Conservation (phyloP, 768 basidiomycete species). For the Lactarius hatsudake region DNA sequence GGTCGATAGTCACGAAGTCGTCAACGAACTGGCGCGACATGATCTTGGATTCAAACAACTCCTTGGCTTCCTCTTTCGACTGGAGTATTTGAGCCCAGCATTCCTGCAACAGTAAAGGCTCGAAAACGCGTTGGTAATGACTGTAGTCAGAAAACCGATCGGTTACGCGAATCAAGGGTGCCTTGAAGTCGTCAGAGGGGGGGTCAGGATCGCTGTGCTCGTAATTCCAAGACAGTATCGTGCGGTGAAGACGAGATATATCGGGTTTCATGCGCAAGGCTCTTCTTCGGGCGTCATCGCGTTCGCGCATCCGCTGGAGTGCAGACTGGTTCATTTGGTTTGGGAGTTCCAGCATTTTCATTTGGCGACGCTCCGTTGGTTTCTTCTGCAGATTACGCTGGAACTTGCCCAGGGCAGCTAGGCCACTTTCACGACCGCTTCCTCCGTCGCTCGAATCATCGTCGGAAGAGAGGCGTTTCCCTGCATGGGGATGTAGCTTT, state of each 20-base stretch:
- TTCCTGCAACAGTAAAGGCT: slow-evolving; percentile 84
- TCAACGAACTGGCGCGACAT: slow-evolving; percentile 68
- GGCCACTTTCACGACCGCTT: slow-evolving; percentile 37
- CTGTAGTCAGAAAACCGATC: slow-evolving; percentile 59
- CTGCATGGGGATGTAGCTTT: not conserved
- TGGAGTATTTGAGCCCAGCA: slow-evolving; percentile 86
- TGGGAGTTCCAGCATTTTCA: slow-evolving; percentile 60
- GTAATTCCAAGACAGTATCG: slow-evolving; percentile 85
- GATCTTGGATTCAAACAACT: slow-evolving; percentile 60
- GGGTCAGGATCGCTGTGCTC: slow-evolving; percentile 61
- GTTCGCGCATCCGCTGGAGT: slow-evolving; percentile 50
- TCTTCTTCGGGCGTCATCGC: slow-evolving; percentile 59
- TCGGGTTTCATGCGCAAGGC: slow-evolving; percentile 80
- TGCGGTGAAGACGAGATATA: slow-evolving; percentile 70
- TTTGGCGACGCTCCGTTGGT: slow-evolving; percentile 54
- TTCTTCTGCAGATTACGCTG: slow-evolving; percentile 45
- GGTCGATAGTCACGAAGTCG: slow-evolving; percentile 79
- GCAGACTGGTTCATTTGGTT: slow-evolving; percentile 41
- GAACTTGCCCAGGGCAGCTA: slow-evolving; percentile 24
- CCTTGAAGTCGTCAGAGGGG: slow-evolving; percentile 44
- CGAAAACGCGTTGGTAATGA: slow-evolving; percentile 73
- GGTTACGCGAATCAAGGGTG: slow-evolving; percentile 49
- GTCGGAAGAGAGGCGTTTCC: slow-evolving; percentile 21
- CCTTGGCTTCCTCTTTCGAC: slow-evolving; percentile 64
- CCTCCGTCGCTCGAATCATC: slow-evolving; percentile 44